Evolutionary conservation across 805 yeast species (phyloP), one percentile per base, ranked within the genome.

Genomic region (Monosporozyma aerobia): DNA sequence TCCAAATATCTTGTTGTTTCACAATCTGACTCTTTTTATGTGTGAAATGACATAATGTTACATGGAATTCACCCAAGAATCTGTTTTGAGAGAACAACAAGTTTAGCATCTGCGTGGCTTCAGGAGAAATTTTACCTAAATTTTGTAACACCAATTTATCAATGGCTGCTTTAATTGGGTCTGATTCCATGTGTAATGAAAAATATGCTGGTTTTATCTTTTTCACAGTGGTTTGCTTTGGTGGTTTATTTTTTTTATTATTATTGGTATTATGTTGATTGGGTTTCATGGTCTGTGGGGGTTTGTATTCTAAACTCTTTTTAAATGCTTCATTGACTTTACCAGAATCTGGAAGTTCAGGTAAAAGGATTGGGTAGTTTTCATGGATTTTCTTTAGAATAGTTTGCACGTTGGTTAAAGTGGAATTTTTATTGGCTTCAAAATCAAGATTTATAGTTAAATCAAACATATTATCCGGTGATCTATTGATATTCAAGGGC

Each of bases 381-480:
- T 64, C 51, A 14, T 70, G 57, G 35, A 88, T 53, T 3, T 62
- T 55, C 1, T 56, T 44, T 0, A 83, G 61, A 2, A 86, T 69
- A 0, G 53, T 56, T 53, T 67, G 69, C 2, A 82, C 75, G 61
- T 85, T 86, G 1, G 56, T 53, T 39, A 77, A 61, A 0, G 86
- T 76, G 0, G 85, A 77, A 22, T 53, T 19, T 35, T 33, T 6
- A 23, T 76, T 68, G 2, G 58, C 61, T 4, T 58, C 55, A 1
- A 80, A 77, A 4, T 75, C 69, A 50, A 94, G 68, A 51, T 83
- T 70, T 23, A 94, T 79, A 2, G 87, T 72, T 11, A 71, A 54
- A 63, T 87, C 92, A 70, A 90, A 92, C 39, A 64, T 57, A 10
- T 72, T 68, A 58, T 90, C 97, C 0, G 96, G 95, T 3, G 63